Conservation (phyloP, 306 rosid species). For the Delonix regia region DNA sequence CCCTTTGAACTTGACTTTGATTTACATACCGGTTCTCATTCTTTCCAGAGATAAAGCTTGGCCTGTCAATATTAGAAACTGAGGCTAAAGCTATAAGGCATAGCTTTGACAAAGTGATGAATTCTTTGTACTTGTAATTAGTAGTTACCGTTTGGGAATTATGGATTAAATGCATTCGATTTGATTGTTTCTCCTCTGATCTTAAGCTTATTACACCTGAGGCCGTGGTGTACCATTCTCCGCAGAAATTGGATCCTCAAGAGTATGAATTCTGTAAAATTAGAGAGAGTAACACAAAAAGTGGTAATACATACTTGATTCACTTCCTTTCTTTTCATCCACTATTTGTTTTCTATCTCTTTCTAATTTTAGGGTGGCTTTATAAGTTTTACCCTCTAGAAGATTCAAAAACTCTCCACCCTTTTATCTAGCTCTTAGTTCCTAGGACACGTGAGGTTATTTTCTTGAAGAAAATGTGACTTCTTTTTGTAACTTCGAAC, state of each 20-base stretch:
- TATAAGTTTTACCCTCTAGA: too few relatives aligned
- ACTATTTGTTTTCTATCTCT: too few relatives aligned
- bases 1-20: slow-evolving; percentile 49
- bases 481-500: neutral
- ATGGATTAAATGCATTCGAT: neutral
- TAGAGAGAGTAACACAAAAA: too few relatives aligned
- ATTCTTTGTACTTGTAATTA: slow-evolving; percentile 27
- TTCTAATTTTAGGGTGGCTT: too few relatives aligned
- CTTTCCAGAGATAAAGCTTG: slow-evolving; percentile 46
- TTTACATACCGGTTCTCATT: slow-evolving; percentile 41
- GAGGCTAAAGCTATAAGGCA: slow-evolving; percentile 45
- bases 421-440: neutral
- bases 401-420: neutral
- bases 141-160: neutral
- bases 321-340: too few relatives aligned
- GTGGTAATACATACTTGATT: too few relatives aligned
- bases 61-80: slow-evolving; percentile 63
- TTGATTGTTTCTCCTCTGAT: neutral
- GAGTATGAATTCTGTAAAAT: too few relatives aligned
- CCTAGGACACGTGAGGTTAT: neutral
- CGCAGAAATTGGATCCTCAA: too few relatives aligned
- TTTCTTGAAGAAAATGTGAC: neutral
- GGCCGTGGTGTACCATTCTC: neutral
- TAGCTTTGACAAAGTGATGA: slow-evolving; percentile 25
- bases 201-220: neutral